phyloP scores from a whole-genome alignment of 176 grass and related monocot genomes.

The Metroxylon sagu region DNA sequence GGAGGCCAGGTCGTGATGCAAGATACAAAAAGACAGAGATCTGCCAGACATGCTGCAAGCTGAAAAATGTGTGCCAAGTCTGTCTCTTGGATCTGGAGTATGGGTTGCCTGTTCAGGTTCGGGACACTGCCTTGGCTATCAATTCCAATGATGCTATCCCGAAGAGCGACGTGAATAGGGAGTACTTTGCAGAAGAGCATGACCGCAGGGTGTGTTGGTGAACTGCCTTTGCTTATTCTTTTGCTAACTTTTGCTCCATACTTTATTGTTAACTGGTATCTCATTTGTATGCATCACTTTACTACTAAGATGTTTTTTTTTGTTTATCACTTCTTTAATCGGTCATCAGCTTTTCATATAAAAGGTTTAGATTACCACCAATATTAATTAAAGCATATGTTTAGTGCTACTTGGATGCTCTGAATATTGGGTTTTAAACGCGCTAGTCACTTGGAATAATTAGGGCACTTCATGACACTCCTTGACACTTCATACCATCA shows the following conservation, averaged over 20 bases:
- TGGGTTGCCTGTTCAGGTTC: slow-evolving; percentile 82
- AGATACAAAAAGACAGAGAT: slow-evolving; percentile 99
- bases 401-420: too few species aligned
- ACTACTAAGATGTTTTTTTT: too few species aligned
- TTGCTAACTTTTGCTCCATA: slow-evolving; percentile 6
- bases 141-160: slow-evolving; percentile 90
- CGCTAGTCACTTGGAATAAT: too few species aligned
- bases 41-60: slow-evolving; percentile 94
- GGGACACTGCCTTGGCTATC: slow-evolving; percentile 74
- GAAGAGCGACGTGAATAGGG: slow-evolving; percentile 86
- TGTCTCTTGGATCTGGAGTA: slow-evolving; percentile 97
- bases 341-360: too few species aligned
- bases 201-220: slow-evolving; percentile 66
- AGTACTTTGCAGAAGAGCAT: slow-evolving; percentile 97
- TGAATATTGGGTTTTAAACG: too few species aligned
- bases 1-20: slow-evolving; percentile 87
- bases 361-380: too few species aligned
- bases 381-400: too few species aligned
- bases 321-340: too few species aligned
- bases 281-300: too few species aligned
- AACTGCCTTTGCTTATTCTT: not conserved
- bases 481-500: too few species aligned
- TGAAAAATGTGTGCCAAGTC: slow-evolving; percentile 97
- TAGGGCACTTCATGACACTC: too few species aligned
- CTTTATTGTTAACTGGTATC: not conserved